A percentile compares a stretch with the other conserved stretches of the same genome.
phyloP scores from a whole-genome alignment of 208 protist genomes.

The Trypanosoma congolense region DNA sequence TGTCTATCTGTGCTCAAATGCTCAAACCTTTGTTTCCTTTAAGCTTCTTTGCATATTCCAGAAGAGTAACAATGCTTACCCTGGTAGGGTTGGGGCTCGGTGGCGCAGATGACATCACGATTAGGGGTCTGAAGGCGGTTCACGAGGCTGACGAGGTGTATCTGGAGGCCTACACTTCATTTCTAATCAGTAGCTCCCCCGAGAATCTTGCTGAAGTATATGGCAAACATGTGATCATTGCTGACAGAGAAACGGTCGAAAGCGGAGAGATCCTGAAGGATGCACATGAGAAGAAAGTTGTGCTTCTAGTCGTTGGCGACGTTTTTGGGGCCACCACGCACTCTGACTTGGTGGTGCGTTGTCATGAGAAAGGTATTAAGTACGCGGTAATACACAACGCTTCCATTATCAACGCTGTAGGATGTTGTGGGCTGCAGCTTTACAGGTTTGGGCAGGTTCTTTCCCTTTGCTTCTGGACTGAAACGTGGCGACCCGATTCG shows the following conservation, averaged over 20 bases:
- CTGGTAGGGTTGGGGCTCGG: conserved; percentile 97
- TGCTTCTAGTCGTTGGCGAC: conserved; percentile 99
- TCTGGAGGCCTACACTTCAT: conserved; percentile 99
- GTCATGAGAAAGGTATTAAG: conserved; percentile 78
- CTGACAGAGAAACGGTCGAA: conserved; percentile 96
- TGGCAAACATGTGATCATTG: conserved; percentile 85
- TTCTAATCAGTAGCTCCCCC: conserved; percentile 88
- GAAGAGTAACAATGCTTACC: conserved; percentile 69
- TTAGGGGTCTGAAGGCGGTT: conserved; percentile 95
- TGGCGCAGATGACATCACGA: conserved; percentile 97
- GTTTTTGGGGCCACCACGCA: conserved; percentile 99
- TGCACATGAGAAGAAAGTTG: conserved; percentile 87
- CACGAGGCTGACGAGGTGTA: conserved; percentile 92
- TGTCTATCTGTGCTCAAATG: no score
- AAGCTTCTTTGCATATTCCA: no score
- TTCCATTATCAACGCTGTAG: conserved; percentile 99
- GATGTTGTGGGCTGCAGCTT: conserved; percentile 97
- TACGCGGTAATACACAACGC: conserved; percentile 98
- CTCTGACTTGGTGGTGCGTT: conserved; percentile 96
- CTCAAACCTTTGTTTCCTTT: no score
- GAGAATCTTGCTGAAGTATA: conserved; percentile 86
- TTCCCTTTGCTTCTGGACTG: conserved; percentile 96
- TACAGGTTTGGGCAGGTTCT: conserved; percentile 98
- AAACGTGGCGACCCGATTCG: conserved; percentile 95
- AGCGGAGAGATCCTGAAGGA: conserved; percentile 86